phyloP scores from a whole-genome alignment of 768 basidiomycete genomes.

The Phlebiopsis flavidoalba region DNA sequence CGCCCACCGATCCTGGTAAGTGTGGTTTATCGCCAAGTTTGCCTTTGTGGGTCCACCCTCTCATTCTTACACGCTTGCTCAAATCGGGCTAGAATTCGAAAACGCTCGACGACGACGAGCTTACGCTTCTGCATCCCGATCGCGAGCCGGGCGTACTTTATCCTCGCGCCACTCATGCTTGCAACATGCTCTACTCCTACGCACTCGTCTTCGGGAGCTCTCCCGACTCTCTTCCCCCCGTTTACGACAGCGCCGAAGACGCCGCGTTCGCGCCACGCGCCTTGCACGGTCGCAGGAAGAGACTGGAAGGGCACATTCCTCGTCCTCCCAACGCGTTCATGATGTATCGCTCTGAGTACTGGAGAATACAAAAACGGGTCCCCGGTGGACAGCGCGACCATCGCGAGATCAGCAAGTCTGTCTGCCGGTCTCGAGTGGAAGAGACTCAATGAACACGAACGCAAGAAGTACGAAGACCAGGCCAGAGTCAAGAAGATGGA shows the following conservation, averaged over 20 bases:
- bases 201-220: not conserved
- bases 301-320: slow-evolving; percentile 49
- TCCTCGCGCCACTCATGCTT: not conserved
- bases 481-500: slow-evolving; percentile 43
- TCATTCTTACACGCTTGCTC: slow-evolving; percentile 25
- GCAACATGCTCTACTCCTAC: not conserved
- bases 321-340: slow-evolving; percentile 88
- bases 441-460: slow-evolving; percentile 41
- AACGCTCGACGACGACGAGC: slow-evolving; percentile 26
- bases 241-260: slow-evolving; percentile 4
- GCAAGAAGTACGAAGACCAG: slow-evolving; percentile 37
- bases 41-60: slow-evolving; percentile 18
- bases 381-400: slow-evolving; percentile 56
- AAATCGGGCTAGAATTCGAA: slow-evolving; percentile 27
- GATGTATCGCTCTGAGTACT: slow-evolving; percentile 67
- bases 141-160: not conserved
- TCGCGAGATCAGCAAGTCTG: slow-evolving; percentile 63
- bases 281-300: slow-evolving; percentile 33
- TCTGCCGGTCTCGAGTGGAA: slow-evolving; percentile 71
- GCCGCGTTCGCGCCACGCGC: slow-evolving; percentile 18
- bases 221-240: slow-evolving; percentile 5
- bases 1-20: slow-evolving; percentile 23
- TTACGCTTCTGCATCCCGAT: slow-evolving; percentile 1
- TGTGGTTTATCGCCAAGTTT: slow-evolving; percentile 11
- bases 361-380: slow-evolving; percentile 40